Percentiles rank a stretch among this genome's conserved stretches.
Evolutionary conservation across 768 basidiomycete genomes (phyloP).

Genomic region (Hygrophoropsis aurantiaca): DNA sequence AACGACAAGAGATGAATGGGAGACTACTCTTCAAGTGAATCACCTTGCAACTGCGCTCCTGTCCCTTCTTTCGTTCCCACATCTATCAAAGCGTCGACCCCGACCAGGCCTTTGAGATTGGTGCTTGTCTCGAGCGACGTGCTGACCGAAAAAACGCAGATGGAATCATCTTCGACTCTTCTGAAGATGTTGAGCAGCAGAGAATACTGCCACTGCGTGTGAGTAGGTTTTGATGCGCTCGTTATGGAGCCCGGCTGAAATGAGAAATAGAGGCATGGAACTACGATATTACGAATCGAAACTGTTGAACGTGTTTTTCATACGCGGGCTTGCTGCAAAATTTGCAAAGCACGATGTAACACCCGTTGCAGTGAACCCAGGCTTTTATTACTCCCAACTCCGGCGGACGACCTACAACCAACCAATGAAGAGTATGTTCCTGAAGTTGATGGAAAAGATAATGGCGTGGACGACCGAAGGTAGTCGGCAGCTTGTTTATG

Average conservation of each 20-base stretch:
- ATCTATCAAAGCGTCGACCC: slow-evolving; percentile 18
- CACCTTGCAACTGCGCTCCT: slow-evolving; percentile 30
- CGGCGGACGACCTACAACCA: slow-evolving; percentile 3
- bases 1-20: slow-evolving; percentile 45
- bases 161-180: slow-evolving; percentile 17
- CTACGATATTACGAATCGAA: slow-evolving; percentile 26
- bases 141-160: slow-evolving; percentile 17
- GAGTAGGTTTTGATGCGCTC: slow-evolving; percentile 2
- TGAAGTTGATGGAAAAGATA: slow-evolving; percentile 7
- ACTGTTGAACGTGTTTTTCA: slow-evolving; percentile 31
- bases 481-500: slow-evolving; percentile 34
- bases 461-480: slow-evolving; percentile 27
- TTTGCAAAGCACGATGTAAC: slow-evolving; percentile 21
- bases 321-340: slow-evolving; percentile 22
- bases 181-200: slow-evolving; percentile 22
- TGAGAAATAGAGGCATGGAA: slow-evolving; percentile 14
- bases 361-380: slow-evolving; percentile 26
- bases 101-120: slow-evolving; percentile 18
- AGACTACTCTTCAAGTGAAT: slow-evolving; percentile 41
- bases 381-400: slow-evolving; percentile 29
- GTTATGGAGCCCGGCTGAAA: background rate
- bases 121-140: slow-evolving; percentile 31
- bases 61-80: slow-evolving; percentile 32
- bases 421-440: background rate
- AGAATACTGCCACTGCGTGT: slow-evolving; percentile 19